phyloP scores from a whole-genome alignment of 805 yeast species.

The Cyberlindnera americana region DNA sequence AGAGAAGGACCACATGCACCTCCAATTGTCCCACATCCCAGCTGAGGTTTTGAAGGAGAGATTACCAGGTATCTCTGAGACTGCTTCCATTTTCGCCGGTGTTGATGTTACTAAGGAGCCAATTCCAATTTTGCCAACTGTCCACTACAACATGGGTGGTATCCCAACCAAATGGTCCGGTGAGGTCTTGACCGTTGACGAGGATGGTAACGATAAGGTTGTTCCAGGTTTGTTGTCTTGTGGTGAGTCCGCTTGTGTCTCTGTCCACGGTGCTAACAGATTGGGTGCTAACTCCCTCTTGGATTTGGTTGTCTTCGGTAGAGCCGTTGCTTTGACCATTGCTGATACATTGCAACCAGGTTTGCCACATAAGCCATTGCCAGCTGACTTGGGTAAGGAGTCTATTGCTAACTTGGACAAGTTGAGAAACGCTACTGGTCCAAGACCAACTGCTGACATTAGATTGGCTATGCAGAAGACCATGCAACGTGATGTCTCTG shows the following conservation, averaged over 20 bases:
- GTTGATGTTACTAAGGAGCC: slow-evolving; percentile 99
- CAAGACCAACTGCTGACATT: slow-evolving; percentile 79
- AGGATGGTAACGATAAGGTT: slow-evolving; percentile 81
- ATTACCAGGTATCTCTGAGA: slow-evolving; percentile 98
- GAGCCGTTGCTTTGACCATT: slow-evolving; percentile 95
- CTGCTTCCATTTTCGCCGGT: slow-evolving; percentile 98
- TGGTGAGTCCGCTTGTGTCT: slow-evolving; percentile 99
- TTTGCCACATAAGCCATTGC: slow-evolving; percentile 74
- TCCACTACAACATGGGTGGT: slow-evolving; percentile 99
- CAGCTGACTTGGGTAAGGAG: slow-evolving; percentile 85
- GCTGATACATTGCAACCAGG: slow-evolving; percentile 84
- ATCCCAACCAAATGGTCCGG: slow-evolving; percentile 97
- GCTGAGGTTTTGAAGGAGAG: slow-evolving; percentile 89
- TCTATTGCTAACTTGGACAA: slow-evolving; percentile 88
- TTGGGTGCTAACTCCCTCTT: slow-evolving; percentile 96
- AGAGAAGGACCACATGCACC: slow-evolving; percentile 88
- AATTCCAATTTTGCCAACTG: slow-evolving; percentile 96
- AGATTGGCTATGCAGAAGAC: slow-evolving; percentile 91
- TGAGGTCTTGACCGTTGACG: slow-evolving; percentile 83
- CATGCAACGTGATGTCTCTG: slow-evolving; percentile 97
- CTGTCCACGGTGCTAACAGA: slow-evolving; percentile 99
- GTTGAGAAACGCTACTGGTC: slow-evolving; percentile 81
- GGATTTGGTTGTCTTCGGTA: slow-evolving; percentile 96
- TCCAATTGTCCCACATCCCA: slow-evolving; percentile 93
- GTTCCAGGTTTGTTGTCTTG: slow-evolving; percentile 95